Base-by-base conservation (phyloP, 2,329 filamentous ascomycete genomes). In the Fusarium liriodendri region DNA sequence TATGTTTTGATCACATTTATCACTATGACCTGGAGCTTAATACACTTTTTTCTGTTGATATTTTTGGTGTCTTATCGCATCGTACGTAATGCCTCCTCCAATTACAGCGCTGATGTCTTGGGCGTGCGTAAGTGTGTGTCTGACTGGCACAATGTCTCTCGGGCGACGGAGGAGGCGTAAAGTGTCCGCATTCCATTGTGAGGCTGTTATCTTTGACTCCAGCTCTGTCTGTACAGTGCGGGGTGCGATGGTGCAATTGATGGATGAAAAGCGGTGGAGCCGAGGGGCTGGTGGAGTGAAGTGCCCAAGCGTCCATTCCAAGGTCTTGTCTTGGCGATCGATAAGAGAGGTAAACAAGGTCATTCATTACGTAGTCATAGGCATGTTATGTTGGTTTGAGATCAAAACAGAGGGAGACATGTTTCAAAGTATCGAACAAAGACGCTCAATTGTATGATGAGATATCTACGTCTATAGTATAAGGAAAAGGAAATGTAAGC, bases 11-110 rank as follows among this genome's bases (percentile, higher is more conserved):
- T 52, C 66, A 45, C 58, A 65, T 42, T 40, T 55, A 55, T 20
- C 27, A 7, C 58, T 65, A 74, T 69, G 72, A 74, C 71, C 62
- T 60, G 60, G 61, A 25, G 45, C 64, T 69, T 74, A 74, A 74
- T 74, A 72, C 45, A 72, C 58, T 58, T 63, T 72, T 74, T 71
- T 59, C 65, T 38, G 47, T 29, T 52, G 47, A 52, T 29, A 52
- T 60, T 42, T 45, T 29, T 27, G n/a, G 40, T 10, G 18, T 29
- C 47, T 10, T 16, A 45, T n/a, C 47, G 16, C 8, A 45, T n/a
- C 38, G 38, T 14, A 22, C n/a, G 20, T 22, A 25, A 45, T 14
- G 42, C 42, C 20, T 45, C 42, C 6, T 45, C 22, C 14, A 37
- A 25, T 45, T 38, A 58, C 18, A 58, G 54, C 33, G 32, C 32